phyloP scores from a whole-genome alignment of 495 filamentous ascomycete genomes.

The Neurospora tetrasperma region DNA sequence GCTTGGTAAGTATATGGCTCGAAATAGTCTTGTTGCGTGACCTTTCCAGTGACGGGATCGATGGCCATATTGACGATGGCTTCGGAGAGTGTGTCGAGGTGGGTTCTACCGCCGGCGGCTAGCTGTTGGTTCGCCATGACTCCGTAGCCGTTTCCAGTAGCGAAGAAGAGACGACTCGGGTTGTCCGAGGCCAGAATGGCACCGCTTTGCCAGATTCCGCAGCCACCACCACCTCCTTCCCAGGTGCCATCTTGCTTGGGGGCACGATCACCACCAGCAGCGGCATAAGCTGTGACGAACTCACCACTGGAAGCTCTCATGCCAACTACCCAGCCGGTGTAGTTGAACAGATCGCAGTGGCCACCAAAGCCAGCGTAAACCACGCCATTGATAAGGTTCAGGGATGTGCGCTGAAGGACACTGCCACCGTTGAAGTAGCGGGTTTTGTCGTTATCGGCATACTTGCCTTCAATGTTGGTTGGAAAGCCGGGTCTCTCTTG shows the following conservation, averaged over 20 bases:
- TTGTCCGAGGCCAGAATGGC: constrained; percentile 13
- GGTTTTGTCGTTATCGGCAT: constrained; percentile 22
- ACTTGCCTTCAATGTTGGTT: constrained; percentile 17
- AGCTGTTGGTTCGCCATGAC: constrained; percentile 8
- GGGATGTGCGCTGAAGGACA: constrained; percentile 25
- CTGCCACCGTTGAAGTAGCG: constrained; percentile 27
- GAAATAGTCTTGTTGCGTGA: constrained; percentile 27
- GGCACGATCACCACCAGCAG: constrained; percentile 6
- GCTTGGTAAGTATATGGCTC: constrained; percentile 10
- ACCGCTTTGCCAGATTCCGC: constrained; percentile 13
- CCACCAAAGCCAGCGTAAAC: constrained; percentile 31
- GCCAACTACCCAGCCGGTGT: constrained; percentile 22
- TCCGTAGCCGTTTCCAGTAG: constrained; percentile 6
- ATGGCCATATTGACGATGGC: constrained; percentile 25
- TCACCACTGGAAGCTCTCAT: constrained; percentile 13
- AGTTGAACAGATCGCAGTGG: constrained; percentile 25
- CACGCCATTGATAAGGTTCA: constrained; percentile 25
- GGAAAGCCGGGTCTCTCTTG: constrained; percentile 24
- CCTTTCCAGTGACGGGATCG: constrained; percentile 12
- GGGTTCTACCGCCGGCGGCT: constrained; percentile 3
- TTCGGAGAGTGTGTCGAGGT: constrained; percentile 12
- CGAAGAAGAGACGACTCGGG: constrained; percentile 12
- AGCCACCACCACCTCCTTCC: constrained; percentile 14
- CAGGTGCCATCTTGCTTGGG: constrained; percentile 15
- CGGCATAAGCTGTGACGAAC: constrained; percentile 7